Conservation (phyloP, 2,329 filamentous ascomycete genomes). For the Diaporthe sp. region DNA sequence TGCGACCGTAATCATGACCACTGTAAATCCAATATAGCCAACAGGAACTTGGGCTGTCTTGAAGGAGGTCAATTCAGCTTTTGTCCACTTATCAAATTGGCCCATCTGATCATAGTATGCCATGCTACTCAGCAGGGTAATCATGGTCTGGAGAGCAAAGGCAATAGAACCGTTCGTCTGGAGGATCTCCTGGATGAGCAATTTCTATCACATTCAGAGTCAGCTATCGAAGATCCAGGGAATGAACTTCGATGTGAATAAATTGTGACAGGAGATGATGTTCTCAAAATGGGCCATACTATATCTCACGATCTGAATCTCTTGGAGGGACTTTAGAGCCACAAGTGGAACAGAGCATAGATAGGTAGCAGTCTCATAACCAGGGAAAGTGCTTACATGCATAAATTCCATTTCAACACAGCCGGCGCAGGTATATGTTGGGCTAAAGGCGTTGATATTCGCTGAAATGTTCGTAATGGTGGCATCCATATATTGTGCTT, state of each 20-base stretch:
- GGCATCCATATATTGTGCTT: neutral
- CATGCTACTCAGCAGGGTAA: neutral
- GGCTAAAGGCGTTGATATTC: too few relatives aligned
- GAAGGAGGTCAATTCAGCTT: neutral
- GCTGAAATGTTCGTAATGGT: neutral
- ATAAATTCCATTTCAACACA: neutral
- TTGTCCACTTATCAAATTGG: neutral
- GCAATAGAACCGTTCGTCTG: neutral
- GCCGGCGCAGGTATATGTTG: too few relatives aligned
- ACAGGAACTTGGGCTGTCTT: neutral
- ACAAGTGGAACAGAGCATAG: neutral
- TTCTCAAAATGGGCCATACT: neutral
- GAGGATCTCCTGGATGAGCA: neutral
- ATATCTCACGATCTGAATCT: neutral
- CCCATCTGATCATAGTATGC: neutral
- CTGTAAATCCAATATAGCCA: neutral
- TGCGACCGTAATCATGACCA: neutral
- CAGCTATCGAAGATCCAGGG: neutral
- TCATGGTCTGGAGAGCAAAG: constrained; percentile 1
- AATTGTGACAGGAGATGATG: neutral
- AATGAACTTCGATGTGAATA: too few relatives aligned
- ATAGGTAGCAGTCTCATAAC: too few relatives aligned
- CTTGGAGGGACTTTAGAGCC: too few relatives aligned
- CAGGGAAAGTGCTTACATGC: neutral
- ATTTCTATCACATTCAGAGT: neutral